These are phyloP conservation scores for Pistacia atlantica DNA, from an alignment of 345 rosid species.

Conservation along the genomic window DNA sequence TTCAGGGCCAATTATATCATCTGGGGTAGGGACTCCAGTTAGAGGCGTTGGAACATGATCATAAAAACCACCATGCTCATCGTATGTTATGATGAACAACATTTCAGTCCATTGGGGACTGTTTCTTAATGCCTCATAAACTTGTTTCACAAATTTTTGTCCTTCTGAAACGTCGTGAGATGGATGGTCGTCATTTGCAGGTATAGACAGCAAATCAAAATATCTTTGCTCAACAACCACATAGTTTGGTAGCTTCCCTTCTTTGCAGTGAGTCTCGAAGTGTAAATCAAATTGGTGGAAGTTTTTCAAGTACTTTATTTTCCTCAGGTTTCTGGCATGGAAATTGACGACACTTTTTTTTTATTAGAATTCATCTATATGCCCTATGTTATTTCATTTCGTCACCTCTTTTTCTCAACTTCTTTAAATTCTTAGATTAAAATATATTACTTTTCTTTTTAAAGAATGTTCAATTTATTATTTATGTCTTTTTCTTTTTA, in stretches of 20 bases:
- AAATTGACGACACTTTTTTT: too few species aligned
- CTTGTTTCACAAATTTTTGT: constrained; percentile 53
- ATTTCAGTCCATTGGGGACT: constrained; percentile 65
- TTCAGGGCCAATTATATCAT: constrained; percentile 43
- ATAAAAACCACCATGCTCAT: constrained; percentile 65
- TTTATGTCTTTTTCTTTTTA: too few species aligned
- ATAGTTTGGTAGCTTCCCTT: constrained; percentile 55
- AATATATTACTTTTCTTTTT: too few species aligned
- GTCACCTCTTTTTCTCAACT: too few species aligned
- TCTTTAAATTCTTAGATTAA: too few species aligned
- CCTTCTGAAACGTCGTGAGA: constrained; percentile 60
- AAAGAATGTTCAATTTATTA: too few species aligned
- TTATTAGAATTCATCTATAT: too few species aligned
- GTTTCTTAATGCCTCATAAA: constrained; percentile 51
- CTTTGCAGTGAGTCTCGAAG: constrained; percentile 46
- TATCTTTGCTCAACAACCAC: constrained; percentile 53
- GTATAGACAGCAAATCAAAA: constrained; percentile 36
- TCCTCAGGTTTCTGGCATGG: constrained; percentile 42
- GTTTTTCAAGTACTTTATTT: constrained; percentile 38
- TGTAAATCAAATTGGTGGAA: constrained; percentile 45
- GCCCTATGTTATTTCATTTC: too few species aligned
- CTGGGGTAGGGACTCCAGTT: constrained; percentile 53
- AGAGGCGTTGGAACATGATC: constrained; percentile 58
- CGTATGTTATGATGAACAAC: constrained; percentile 45
- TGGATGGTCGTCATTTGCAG: constrained; percentile 58